Evolutionary conservation across 2,329 filamentous ascomycete species (phyloP), one percentile per base, ranked within the genome.

Genomic region (Coniochaeta sp.): DNA sequence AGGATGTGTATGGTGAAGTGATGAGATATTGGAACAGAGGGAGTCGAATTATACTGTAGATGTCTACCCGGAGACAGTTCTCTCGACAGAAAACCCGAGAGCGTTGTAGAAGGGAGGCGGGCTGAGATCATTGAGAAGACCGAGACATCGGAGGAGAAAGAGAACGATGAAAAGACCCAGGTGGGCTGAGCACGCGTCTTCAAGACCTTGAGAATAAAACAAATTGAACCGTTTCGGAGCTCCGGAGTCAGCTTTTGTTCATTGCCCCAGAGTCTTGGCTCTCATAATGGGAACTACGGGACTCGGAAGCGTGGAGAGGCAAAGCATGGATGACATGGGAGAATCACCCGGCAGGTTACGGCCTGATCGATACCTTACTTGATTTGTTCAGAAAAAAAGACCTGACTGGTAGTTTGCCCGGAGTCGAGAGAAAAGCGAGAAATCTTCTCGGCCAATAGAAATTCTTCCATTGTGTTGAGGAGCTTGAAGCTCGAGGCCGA

Each of bases 391-490:
- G n/a, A n/a, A n/a, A n/a, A n/a, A n/a, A n/a, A n/a, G n/a, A n/a
- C n/a, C n/a, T n/a, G n/a, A n/a, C n/a, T n/a, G n/a, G n/a, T 14
- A 36, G 7, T 3, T 36, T 6, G 34, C 5, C 10, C 10, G 30
- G 14, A 16, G 38, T 40, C n/a, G 38, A 40, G 12, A 40, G 38
- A 9, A 9, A n/a, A n/a, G 16, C 38, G n/a, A n/a, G 2, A 40
- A 40, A n/a, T 40, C 38, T 40, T 34, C 6, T 28, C 4, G 28
- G 5, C 60, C 60, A 61, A 61, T 59, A 6, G 22, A 19, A 61
- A 61, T 59, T 61, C 60, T 57, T 24, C 60, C 57, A 55, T 56
- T 26, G 47, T 26, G 3, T 3, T 7, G 10, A 2, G 19, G 47
- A 26, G 2, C 47, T 52, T 26, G 19, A n/a, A n/a, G n/a, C n/a